Conservation (phyloP, 2,329 filamentous ascomycete genomes). For the Fusarium sp. region DNA sequence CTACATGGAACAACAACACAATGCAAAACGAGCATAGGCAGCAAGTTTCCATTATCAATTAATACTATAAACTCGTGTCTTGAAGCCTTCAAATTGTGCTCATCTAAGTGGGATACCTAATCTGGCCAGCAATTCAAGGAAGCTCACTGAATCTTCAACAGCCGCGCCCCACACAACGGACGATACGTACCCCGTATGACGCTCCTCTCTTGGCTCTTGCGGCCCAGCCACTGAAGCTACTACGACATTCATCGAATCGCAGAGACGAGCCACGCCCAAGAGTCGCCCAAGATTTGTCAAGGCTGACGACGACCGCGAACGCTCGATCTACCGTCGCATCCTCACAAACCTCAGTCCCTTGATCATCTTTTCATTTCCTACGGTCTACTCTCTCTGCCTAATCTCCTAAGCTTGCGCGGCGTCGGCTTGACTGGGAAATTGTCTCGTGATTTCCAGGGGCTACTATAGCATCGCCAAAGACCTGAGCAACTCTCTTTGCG, state of each 20-base stretch:
- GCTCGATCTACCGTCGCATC: slow-evolving; percentile 2
- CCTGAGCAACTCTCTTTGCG: slow-evolving; percentile 8
- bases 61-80: background rate
- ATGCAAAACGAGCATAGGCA: too few relatives aligned
- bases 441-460: slow-evolving; percentile 43
- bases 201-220: slow-evolving; percentile 22
- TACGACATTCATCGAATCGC: slow-evolving; percentile 35
- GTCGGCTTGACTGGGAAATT: slow-evolving; percentile 34
- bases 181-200: slow-evolving; percentile 40
- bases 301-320: slow-evolving; percentile 41
- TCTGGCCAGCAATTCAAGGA: background rate
- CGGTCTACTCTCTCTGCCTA: background rate
- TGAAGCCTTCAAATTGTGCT: background rate
- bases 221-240: slow-evolving; percentile 36
- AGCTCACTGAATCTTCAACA: background rate
- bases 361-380: background rate
- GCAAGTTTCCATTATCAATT: background rate
- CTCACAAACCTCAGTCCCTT: background rate
- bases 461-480: slow-evolving; percentile 8
- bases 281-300: slow-evolving; percentile 37
- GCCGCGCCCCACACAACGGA: slow-evolving; percentile 23
- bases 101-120: background rate
- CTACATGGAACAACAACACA: background rate
- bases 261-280: slow-evolving; percentile 33
- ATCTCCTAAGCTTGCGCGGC: slow-evolving; percentile 23